Evolutionary conservation across 352 stramenopile species (phyloP).

Genomic region (Globisporangium cylindrosporum): DNA sequence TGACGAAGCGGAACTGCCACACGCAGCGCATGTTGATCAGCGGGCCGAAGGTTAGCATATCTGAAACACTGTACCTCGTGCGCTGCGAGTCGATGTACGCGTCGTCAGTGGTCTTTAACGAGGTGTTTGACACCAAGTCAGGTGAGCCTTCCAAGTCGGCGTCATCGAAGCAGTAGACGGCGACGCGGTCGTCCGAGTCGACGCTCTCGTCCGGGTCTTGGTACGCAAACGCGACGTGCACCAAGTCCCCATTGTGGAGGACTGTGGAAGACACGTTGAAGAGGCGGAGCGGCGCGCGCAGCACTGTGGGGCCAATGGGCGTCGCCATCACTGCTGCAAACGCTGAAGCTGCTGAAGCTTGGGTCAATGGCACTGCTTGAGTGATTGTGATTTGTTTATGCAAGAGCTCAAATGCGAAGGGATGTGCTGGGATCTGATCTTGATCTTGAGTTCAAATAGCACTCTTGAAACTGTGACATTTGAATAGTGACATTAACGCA

Average conservation of each 20-base stretch:
- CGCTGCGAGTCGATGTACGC: slow-evolving; percentile 18
- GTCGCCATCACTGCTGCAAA: background rate
- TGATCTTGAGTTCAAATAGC: background rate
- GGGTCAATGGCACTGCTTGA: background rate
- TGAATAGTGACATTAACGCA: too few relatives aligned
- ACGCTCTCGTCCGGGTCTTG: slow-evolving; percentile 3
- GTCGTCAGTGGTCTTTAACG: background rate
- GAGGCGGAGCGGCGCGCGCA: slow-evolving; percentile 11
- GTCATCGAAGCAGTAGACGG: slow-evolving; percentile 20
- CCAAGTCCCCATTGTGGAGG: slow-evolving; percentile 30
- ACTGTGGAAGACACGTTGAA: slow-evolving; percentile 12
- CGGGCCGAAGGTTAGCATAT: slow-evolving; percentile 17
- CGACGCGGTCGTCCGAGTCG: slow-evolving; percentile 18
- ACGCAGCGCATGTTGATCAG: slow-evolving; percentile 32
- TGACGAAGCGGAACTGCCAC: slow-evolving; percentile 32
- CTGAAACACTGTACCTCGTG: background rate
- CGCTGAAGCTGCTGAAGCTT: background rate
- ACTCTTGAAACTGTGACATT: too few relatives aligned
- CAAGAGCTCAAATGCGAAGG: background rate
- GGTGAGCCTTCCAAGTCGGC: background rate
- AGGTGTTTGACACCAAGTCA: background rate
- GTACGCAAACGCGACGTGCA: slow-evolving; percentile 34
- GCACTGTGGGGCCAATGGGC: background rate
- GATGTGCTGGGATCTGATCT: background rate
- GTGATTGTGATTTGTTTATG: background rate